phyloP scores from a whole-genome alignment of 495 filamentous ascomycete species.

The Daldinia vernicosa region DNA sequence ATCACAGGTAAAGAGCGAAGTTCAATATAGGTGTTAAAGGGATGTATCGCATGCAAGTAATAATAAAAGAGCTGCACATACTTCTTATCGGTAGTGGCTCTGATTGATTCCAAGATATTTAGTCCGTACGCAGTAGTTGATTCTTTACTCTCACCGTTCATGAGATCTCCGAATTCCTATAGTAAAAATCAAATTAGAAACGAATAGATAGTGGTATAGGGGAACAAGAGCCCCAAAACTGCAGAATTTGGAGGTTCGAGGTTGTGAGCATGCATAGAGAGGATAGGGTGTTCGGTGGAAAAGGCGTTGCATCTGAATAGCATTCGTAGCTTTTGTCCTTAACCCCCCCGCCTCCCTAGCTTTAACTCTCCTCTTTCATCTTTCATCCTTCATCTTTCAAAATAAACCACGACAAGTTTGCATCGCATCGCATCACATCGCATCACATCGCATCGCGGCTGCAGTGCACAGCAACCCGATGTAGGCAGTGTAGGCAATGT shows the following conservation, averaged over 20 bases:
- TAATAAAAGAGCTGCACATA: constrained; percentile 49
- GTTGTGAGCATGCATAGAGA: constrained; percentile 32
- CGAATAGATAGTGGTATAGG: neutral
- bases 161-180: constrained; percentile 51
- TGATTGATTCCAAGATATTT: constrained; percentile 70
- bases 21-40: neutral
- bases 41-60: neutral
- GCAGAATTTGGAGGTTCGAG: constrained; percentile 27
- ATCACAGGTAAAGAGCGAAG: neutral
- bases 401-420: constrained; percentile 13
- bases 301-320: constrained; percentile 24
- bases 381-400: constrained; percentile 7
- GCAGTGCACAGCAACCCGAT: constrained; percentile 4
- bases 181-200: constrained; percentile 32
- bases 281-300: constrained; percentile 8
- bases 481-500: neutral
- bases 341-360: constrained; percentile 6
- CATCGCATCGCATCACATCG: constrained; percentile 25
- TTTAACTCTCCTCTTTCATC: constrained; percentile 23
- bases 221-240: constrained; percentile 3
- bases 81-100: constrained; percentile 76
- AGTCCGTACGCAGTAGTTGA: constrained; percentile 74
- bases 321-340: constrained; percentile 14
- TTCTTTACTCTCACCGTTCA: constrained; percentile 64
- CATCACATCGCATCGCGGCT: constrained; percentile 18